Percentiles rank a stretch among this genome's conserved stretches.
phyloP scores from a whole-genome alignment of 768 basidiomycete species.

The Pisolithus albus region DNA sequence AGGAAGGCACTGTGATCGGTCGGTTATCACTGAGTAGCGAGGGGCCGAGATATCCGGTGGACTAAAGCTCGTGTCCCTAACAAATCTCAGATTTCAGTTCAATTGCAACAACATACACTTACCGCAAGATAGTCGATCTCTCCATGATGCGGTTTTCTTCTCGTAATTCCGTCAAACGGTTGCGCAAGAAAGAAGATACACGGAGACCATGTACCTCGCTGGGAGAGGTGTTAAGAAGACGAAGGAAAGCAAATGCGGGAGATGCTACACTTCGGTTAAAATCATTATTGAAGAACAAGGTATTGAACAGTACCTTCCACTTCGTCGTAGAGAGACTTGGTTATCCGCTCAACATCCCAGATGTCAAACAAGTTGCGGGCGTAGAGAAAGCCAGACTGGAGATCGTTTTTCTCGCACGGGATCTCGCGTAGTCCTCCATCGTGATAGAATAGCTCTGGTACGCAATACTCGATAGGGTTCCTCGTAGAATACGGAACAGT shows the following conservation, averaged over 20 bases:
- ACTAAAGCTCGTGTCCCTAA: constrained; percentile 16
- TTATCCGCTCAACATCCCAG: constrained; percentile 82
- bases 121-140: constrained; percentile 41
- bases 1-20: constrained; percentile 40
- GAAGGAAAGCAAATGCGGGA: constrained; percentile 68
- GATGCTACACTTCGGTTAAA: constrained; percentile 31
- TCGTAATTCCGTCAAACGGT: constrained; percentile 43
- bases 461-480: constrained; percentile 73
- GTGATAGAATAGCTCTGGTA: constrained; percentile 72
- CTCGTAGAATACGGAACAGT: constrained; percentile 78
- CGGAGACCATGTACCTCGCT: constrained; percentile 60
- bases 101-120: constrained; percentile 13
- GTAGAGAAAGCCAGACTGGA: constrained; percentile 46
- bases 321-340: constrained; percentile 56
- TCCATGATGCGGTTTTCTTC: constrained; percentile 37
- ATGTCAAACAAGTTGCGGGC: constrained; percentile 75
- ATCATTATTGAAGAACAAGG: no score
- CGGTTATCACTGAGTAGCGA: constrained; percentile 18
- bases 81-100: constrained; percentile 4
- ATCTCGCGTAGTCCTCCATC: constrained; percentile 69
- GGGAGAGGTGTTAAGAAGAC: constrained; percentile 55
- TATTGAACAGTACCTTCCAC: constrained; percentile 39
- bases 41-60: constrained; percentile 14
- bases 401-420: constrained; percentile 47
- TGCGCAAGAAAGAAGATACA: constrained; percentile 51